Evolutionary conservation across 108 stramenopile species (phyloP).

Genomic region (Skeletonema costatum): DNA sequence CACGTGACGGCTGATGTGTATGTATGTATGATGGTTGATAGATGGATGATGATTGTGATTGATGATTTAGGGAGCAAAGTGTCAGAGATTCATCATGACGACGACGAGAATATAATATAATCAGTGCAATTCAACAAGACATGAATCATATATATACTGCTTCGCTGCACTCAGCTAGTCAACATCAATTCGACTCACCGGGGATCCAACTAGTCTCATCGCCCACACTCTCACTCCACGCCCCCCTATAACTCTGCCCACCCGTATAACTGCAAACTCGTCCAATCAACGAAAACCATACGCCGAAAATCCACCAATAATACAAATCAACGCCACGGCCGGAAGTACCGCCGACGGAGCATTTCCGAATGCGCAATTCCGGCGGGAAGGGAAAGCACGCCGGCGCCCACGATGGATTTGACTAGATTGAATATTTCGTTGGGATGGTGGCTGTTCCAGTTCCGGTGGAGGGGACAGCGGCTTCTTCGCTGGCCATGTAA

Average conservation of each 20-base stretch:
- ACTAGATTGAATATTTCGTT: slow-evolving; percentile 89
- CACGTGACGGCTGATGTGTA: slow-evolving; percentile 58
- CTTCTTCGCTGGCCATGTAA: not conserved
- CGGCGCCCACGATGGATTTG: slow-evolving; percentile 94
- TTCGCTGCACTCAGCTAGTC: too few species aligned
- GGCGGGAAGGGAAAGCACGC: slow-evolving; percentile 87
- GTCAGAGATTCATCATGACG: too few species aligned
- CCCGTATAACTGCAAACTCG: slow-evolving; percentile 73
- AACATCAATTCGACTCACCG: not conserved
- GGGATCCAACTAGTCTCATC: slow-evolving; percentile 77
- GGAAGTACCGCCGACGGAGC: slow-evolving; percentile 84
- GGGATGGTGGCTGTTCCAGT: slow-evolving; percentile 60
- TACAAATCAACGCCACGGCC: slow-evolving; percentile 60
- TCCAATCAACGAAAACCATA: slow-evolving; percentile 89
- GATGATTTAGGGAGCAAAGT: too few species aligned
- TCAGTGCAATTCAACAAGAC: too few species aligned
- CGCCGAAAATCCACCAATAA: slow-evolving; percentile 79
- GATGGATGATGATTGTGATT: too few species aligned
- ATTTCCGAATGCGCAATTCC: slow-evolving; percentile 92
- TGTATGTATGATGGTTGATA: too few species aligned
- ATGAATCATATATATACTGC: too few species aligned
- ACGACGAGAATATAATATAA: too few species aligned
- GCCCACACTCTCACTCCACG: slow-evolving; percentile 75
- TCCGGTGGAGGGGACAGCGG: not conserved
- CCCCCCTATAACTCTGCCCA: slow-evolving; percentile 70